Percentiles rank a stretch among this genome's conserved stretches.
Conservation (phyloP, 192 early-diverging fungal genomes). For the Coemansia guatemalensis region DNA sequence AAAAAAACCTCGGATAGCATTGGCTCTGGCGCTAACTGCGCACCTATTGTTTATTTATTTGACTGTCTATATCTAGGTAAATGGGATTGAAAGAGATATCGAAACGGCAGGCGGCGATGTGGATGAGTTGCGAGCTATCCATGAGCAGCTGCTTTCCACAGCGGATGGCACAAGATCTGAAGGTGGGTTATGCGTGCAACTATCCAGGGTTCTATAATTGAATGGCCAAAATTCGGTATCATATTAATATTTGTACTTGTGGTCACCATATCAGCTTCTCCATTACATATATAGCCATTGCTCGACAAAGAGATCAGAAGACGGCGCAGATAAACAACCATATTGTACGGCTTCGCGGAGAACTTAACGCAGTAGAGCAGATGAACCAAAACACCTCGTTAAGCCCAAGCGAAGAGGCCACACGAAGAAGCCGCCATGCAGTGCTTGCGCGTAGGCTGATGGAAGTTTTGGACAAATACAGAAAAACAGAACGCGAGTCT, state of each 20-base stretch:
- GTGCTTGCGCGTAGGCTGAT: constrained; percentile 45
- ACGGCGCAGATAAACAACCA: constrained; percentile 42
- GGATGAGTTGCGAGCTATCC: constrained; percentile 36
- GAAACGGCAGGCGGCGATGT: constrained; percentile 22
- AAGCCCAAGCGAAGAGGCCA: constrained; percentile 43
- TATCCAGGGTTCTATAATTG: background rate
- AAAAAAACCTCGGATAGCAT: background rate
- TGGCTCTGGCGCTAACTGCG: background rate
- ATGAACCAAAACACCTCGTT: constrained; percentile 38
- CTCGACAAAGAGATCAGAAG: constrained; percentile 41
- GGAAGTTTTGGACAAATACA: constrained; percentile 46
- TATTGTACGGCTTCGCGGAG: constrained; percentile 36
- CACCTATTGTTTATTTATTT: background rate
- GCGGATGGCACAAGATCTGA: constrained; percentile 49
- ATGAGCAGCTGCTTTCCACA: constrained; percentile 38
- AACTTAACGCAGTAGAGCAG: constrained; percentile 44
- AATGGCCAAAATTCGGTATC: background rate
- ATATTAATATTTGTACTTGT: background rate
- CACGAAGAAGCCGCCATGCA: constrained; percentile 36
- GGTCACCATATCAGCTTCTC: background rate
- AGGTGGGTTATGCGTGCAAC: constrained; percentile 17
- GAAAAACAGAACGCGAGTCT: constrained; percentile 42
- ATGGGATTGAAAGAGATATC: constrained; percentile 43
- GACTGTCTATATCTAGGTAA: constrained; percentile 22
- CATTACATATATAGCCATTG: constrained; percentile 30